Conservation (phyloP, 2,329 filamentous ascomycete species). For the Verticillium tricorpus region DNA sequence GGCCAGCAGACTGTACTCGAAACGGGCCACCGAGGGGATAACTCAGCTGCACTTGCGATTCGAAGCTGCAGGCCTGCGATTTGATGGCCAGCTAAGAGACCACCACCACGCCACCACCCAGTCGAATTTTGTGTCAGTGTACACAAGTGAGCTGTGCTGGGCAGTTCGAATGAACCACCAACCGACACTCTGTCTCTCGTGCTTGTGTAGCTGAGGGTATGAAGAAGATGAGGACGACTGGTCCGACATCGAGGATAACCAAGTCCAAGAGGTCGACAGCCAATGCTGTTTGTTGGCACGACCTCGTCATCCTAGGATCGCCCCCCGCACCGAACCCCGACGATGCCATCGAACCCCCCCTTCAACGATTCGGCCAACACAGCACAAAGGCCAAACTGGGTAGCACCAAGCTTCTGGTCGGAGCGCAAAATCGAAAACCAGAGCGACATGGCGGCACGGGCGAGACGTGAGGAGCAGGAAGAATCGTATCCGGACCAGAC, state of each 20-base stretch:
- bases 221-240: not conserved
- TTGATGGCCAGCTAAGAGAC: conserved; percentile 6
- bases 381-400: not conserved
- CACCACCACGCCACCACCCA: conserved; percentile 7
- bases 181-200: not conserved
- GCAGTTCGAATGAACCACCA: not conserved
- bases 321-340: not conserved
- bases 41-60: conserved; percentile 10
- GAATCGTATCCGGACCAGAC: not conserved
- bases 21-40: not conserved
- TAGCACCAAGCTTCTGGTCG: not conserved
- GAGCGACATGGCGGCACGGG: not conserved
- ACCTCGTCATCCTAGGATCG: not conserved
- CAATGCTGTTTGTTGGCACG: not conserved
- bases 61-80: conserved; percentile 13
- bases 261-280: not conserved
- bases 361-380: not conserved
- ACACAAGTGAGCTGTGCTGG: not conserved
- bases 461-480: not conserved
- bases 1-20: not conserved
- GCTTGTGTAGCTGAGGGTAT: not conserved
- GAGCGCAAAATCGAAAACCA: not conserved
- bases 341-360: not conserved
- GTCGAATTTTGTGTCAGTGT: not conserved
- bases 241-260: not conserved